phyloP scores from a whole-genome alignment of 106 monocot species.

The Dendrobium chrysotoxum region DNA sequence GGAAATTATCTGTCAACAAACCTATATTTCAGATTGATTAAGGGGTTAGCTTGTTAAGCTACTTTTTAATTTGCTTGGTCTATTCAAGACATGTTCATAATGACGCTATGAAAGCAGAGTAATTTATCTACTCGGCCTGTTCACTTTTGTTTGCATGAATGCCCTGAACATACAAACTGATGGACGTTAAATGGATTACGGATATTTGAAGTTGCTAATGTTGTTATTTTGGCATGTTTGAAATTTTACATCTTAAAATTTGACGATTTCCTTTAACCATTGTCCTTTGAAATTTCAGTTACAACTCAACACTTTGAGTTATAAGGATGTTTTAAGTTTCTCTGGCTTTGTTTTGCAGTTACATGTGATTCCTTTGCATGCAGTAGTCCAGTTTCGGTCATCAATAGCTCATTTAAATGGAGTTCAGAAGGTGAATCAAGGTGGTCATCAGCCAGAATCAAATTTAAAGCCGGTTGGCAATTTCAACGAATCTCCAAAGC shows the following conservation, averaged over 20 bases:
- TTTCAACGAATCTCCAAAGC: neutral
- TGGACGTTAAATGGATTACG: no score
- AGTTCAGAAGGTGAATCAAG: constrained; percentile 17
- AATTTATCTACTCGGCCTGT: no score
- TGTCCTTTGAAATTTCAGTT: neutral
- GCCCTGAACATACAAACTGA: no score
- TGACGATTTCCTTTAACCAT: neutral
- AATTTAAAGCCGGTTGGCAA: constrained; percentile 12
- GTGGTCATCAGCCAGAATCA: constrained; percentile 12
- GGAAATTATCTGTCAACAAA: no score
- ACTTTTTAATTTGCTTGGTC: no score
- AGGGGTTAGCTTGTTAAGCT: no score
- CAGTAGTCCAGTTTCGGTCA: constrained; percentile 79
- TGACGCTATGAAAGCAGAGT: no score
- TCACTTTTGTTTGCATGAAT: no score
- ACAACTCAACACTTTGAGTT: neutral
- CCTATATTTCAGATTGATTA: no score
- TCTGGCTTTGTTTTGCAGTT: constrained; percentile 50
- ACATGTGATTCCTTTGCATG: constrained; percentile 79
- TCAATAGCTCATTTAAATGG: constrained; percentile 25
- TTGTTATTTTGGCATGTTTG: no score
- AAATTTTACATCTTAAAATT: neutral
- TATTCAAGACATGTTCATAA: no score
- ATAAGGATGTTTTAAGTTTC: neutral
- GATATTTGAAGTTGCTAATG: no score